Evolutionary conservation across 768 basidiomycete species (phyloP).

Genomic region (Suillus weaverae): DNA sequence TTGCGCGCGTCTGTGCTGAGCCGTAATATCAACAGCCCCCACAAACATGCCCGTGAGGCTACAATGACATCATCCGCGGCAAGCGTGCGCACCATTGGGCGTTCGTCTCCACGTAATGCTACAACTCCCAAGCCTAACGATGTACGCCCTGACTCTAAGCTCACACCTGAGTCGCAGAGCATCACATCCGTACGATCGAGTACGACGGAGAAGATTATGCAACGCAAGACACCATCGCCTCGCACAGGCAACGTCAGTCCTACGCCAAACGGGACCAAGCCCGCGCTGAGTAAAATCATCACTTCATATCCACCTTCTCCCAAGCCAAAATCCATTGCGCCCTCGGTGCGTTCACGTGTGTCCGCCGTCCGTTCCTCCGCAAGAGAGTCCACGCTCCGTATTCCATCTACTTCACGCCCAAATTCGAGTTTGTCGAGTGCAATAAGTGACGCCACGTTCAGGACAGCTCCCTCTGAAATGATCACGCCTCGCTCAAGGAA

Average conservation of each 20-base stretch:
- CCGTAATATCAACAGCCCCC: constrained; percentile 25
- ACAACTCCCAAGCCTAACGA: constrained; percentile 28
- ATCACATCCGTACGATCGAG: constrained; percentile 26
- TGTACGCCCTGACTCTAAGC: constrained; percentile 68
- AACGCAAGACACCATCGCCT: constrained; percentile 1
- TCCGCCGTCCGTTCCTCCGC: constrained; percentile 30
- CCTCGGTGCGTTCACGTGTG: constrained; percentile 22
- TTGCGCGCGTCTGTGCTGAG: constrained; percentile 45
- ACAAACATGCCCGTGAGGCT: constrained; percentile 23
- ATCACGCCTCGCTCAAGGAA: constrained; percentile 33
- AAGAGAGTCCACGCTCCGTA: constrained; percentile 28
- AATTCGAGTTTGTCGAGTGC: constrained; percentile 31
- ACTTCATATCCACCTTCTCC: constrained; percentile 9
- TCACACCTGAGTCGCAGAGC: constrained; percentile 51
- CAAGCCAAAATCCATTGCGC: constrained; percentile 14
- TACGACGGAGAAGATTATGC: constrained; percentile 21
- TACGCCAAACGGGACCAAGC: constrained; percentile 7
- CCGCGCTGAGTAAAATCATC: constrained; percentile 13
- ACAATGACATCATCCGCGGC: constrained; percentile 27
- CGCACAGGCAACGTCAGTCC: constrained; percentile 3
- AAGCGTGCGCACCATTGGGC: constrained; percentile 25
- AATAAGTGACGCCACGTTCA: constrained; percentile 32
- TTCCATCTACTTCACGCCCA: constrained; percentile 31
- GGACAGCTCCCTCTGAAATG: constrained; percentile 30
- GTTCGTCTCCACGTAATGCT: constrained; percentile 29